Base-by-base conservation (phyloP, 2,329 filamentous ascomycete genomes). In the Aspergillus oerlinghausenensis region DNA sequence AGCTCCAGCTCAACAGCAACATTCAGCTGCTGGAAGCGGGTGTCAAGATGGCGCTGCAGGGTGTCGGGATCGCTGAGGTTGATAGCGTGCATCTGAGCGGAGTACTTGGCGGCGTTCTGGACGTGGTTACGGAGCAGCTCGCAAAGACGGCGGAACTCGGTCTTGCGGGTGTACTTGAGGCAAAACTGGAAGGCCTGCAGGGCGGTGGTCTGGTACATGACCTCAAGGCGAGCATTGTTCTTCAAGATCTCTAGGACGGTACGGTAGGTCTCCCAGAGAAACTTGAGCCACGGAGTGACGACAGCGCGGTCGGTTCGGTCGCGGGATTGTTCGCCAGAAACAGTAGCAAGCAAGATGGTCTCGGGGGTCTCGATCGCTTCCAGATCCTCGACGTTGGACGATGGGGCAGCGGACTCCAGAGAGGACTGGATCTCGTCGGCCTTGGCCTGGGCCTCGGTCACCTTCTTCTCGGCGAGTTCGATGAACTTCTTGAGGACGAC, bases 171-270 rank as follows among this genome's bases (percentile, higher is more conserved):
- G 78, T 97, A 97, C 80, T 96, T 96, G 71, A 94, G 87, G 78
- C 94, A 99, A 80, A 99, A 99, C 75, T 96, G 90, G 82, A 99
- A 99, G 52, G 94, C 94, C 80, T 97, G 94, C 76, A 93, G 91
- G 66, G 94, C 94, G 55, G 94, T 99, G 76, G 88, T 92, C 84
- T 99, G 94, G 79, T 99, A 99, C 81, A 97, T 93, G 57, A 96
- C 86, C 81, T 99, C 94, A 56, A 99, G 85, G 58, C 94, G 88
- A 56, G 94, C 93, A 81, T 99, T 99, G 84, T 99, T 99, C 81
- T 96, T 92, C 71, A 99, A 87, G 70, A 99, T 99, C 70, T 99
- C 94, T 70, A 99, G 84, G 43, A 99, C 94, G 40, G 94, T 99
- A 61, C 94, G 89, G 81, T 99, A 99, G 17, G 94, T 96, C 82